Evolutionary conservation across 2,329 filamentous ascomycete genomes (phyloP), one percentile per base, ranked within the genome.

Genomic region (Aureobasidium mangrovei): DNA sequence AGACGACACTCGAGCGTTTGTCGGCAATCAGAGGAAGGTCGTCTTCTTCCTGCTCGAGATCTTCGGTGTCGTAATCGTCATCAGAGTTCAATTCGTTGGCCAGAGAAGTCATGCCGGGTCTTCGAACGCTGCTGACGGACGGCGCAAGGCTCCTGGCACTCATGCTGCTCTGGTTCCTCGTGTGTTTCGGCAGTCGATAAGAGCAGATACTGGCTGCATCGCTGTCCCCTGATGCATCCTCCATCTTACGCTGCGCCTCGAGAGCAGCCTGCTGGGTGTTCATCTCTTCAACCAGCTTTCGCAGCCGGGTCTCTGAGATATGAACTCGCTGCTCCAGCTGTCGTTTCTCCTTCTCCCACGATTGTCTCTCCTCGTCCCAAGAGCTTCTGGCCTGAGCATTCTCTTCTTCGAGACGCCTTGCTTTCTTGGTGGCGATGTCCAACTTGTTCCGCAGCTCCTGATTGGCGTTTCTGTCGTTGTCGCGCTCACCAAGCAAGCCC

Each of bases 51-150:
- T 86, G 85, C 58, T 86, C 72, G 43, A 70, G 59, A 4, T 74
- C 72, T 27, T 66, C 65, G 4, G 62, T 74, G 53, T 82, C 79
- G 41, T 81, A 77, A 51, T 91, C 87, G 57, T 87, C 86, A 55
- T 91, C 88, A 58, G 95, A 86, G 58, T 88, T 84, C 53, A 98
- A 78, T 71, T 98, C 93, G 62, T 97, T 91, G 0, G 93, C 93
- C 39, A 98, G 76, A 8, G 46, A 52, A 44, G 54, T 46, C 46
- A 48, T 55, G 26, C 9, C 36, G 24, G 53, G 53, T n/a, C 28
- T 33, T 26, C 35, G 28, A 7, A 38, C 18, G 18, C 53, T 47
- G 31, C n/a, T 18, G 12, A 47, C 31, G 0, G 53, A 49, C 3
- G 33, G 54, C 18, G 54, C 31, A 5, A 79, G 56, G 73, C 71